Conservation (phyloP, 345 rosid species). For the Corymbia maculata region DNA sequence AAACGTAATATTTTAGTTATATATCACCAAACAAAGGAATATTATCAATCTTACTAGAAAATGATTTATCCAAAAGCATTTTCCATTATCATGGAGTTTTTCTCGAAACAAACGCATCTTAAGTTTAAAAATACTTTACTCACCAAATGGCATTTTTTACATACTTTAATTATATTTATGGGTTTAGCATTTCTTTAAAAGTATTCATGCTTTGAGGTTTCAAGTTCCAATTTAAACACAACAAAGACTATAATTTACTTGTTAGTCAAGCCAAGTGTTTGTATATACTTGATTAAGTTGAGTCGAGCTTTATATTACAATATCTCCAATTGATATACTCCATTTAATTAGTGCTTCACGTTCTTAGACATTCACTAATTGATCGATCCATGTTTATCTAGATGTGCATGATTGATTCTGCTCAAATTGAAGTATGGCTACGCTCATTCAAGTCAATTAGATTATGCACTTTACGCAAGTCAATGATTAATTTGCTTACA, state of each 20-base stretch:
- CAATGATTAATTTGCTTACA: background rate
- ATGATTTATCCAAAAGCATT: no score
- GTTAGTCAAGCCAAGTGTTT: background rate
- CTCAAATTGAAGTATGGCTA: background rate
- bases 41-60: no score
- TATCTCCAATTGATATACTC: background rate
- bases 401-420: background rate
- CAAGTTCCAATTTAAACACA: background rate
- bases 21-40: no score
- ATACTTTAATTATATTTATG: background rate
- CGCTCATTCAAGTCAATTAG: background rate
- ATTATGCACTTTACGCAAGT: background rate
- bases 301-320: background rate
- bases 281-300: background rate
- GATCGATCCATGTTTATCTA: background rate
- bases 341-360: background rate
- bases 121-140: background rate
- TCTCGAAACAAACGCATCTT: no score
- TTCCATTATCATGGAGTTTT: no score
- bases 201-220: background rate
- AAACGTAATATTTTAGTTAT: no score
- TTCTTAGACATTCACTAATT: background rate
- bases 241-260: background rate
- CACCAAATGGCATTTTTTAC: background rate
- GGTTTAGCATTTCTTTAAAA: background rate